Evolutionary conservation across 129 eudicot genomes (phyloP).

Genomic region (Helichrysum umbraculigerum): DNA sequence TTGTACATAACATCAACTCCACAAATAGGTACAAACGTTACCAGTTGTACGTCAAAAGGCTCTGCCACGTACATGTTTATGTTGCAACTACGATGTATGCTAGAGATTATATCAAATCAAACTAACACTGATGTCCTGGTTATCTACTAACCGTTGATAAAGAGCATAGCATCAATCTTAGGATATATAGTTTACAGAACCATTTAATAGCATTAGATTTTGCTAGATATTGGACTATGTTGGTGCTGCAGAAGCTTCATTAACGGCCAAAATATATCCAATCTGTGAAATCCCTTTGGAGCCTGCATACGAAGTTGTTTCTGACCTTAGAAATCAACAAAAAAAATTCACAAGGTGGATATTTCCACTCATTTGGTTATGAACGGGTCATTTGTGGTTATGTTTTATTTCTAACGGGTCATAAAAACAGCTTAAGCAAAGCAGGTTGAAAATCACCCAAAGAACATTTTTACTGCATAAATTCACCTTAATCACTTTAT

Average conservation of each 20-base stretch:
- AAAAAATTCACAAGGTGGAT: background rate
- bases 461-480: background rate
- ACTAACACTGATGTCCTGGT: conserved; percentile 7
- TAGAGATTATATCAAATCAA: conserved; percentile 4
- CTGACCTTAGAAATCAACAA: conserved; percentile 12
- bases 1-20: background rate
- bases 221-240: conserved; percentile 44
- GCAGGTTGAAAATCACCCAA: background rate
- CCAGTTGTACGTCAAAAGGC: background rate
- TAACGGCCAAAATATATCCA: conserved; percentile 95
- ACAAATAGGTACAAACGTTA: background rate
- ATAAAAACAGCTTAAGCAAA: background rate
- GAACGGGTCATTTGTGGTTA: background rate
- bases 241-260: conserved; percentile 75
- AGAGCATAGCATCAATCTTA: conserved; percentile 3
- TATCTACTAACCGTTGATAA: conserved; percentile 18
- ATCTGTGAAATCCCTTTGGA: conserved; percentile 67
- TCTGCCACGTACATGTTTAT: conserved; percentile 18
- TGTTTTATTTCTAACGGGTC: background rate
- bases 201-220: conserved; percentile 27
- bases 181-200: conserved; percentile 1
- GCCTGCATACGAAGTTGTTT: conserved; percentile 45
- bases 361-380: background rate
- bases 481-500: background rate
- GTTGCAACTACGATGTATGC: background rate